phyloP scores from a whole-genome alignment of 1,284 basidiomycete genomes.

The Agroathelia rolfsii region DNA sequence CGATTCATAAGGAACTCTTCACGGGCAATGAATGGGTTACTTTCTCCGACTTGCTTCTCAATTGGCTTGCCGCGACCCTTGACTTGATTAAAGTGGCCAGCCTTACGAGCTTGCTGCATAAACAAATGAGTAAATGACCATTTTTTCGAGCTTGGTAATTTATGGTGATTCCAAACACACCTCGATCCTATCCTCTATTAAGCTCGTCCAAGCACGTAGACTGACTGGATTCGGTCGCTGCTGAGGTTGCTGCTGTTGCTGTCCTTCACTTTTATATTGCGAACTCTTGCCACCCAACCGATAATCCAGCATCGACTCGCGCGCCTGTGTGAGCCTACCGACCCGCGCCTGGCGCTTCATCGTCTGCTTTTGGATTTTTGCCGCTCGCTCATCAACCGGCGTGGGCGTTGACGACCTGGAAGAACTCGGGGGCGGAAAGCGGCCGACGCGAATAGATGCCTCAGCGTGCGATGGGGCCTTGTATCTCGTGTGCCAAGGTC shows the following conservation, averaged over 20 bases:
- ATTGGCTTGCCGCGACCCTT: constrained; percentile 73
- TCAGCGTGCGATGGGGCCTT: constrained; percentile 45
- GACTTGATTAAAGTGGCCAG: constrained; percentile 67
- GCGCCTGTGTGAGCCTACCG: constrained; percentile 51
- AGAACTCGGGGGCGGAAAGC: constrained; percentile 25
- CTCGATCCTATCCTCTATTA: constrained; percentile 78
- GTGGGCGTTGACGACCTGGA: constrained; percentile 19
- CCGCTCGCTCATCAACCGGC: constrained; percentile 38
- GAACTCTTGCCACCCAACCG: constrained; percentile 39
- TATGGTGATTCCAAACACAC: constrained; percentile 25
- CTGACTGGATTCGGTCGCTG: constrained; percentile 43
- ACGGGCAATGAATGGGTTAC: constrained; percentile 74
- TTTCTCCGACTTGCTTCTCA: constrained; percentile 46
- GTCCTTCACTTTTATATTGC: constrained; percentile 21
- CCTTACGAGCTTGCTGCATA: constrained; percentile 49
- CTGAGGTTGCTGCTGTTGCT: constrained; percentile 12
- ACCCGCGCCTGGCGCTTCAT: constrained; percentile 43
- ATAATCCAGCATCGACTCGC: constrained; percentile 73
- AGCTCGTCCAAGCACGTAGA: constrained; percentile 63
- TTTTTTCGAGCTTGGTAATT: background rate
- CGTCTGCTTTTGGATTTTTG: constrained; percentile 40
- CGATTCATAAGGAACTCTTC: constrained; percentile 84
- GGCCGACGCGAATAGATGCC: constrained; percentile 43
- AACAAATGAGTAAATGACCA: constrained; percentile 2
- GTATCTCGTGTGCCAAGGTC: constrained; percentile 64